Evolutionary conservation across 2,329 filamentous ascomycete species (phyloP).

Genomic region (Pseudopithomyces chartarum): DNA sequence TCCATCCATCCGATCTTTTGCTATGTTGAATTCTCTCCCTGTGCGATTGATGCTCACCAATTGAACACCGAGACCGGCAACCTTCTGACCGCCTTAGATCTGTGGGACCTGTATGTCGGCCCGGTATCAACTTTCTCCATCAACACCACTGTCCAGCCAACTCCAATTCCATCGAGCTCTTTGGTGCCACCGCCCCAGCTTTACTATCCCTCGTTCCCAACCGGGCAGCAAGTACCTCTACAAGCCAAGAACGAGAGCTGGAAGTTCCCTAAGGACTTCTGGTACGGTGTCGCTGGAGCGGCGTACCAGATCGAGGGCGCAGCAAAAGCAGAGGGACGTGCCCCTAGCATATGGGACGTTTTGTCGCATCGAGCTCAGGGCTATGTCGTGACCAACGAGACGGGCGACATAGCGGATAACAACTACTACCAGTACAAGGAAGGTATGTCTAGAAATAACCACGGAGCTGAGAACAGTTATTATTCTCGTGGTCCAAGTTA

Average conservation of each 20-base stretch:
- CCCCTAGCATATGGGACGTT: conserved; percentile 47
- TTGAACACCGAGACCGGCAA: background rate
- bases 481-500: background rate
- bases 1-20: background rate
- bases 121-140: conserved; percentile 23
- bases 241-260: conserved; percentile 33
- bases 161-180: conserved; percentile 41
- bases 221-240: conserved; percentile 34
- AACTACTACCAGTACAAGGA: conserved; percentile 58
- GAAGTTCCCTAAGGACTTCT: conserved; percentile 41
- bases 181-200: conserved; percentile 41
- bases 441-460: conserved; percentile 16
- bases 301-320: conserved; percentile 54
- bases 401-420: conserved; percentile 56
- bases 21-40: too few relatives aligned
- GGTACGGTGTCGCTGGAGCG: conserved; percentile 50
- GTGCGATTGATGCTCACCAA: too few relatives aligned
- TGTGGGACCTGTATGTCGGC: conserved; percentile 29
- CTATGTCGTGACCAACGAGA: conserved; percentile 37
- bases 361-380: conserved; percentile 36
- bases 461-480: too few relatives aligned
- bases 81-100: conserved; percentile 8
- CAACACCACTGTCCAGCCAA: conserved; percentile 30
- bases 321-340: conserved; percentile 46
- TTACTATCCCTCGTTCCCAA: conserved; percentile 38